phyloP scores from a whole-genome alignment of 208 protist species.

The Trypanosomatidae sp. region DNA sequence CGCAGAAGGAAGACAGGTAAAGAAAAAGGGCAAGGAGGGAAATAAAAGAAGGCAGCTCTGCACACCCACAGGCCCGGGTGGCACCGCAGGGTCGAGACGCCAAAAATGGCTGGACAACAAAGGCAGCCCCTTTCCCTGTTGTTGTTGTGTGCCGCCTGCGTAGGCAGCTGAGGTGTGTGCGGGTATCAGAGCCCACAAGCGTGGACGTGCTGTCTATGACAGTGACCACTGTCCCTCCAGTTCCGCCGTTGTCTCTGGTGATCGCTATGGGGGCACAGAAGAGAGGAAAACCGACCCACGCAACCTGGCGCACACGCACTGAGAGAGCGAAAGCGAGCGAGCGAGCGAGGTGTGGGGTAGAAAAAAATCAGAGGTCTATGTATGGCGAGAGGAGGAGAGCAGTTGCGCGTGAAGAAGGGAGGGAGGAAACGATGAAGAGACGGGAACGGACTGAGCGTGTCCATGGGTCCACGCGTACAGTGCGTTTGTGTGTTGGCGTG shows the following conservation, averaged over 20 bases:
- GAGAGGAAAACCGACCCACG: background rate
- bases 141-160: background rate
- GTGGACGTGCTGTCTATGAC: background rate
- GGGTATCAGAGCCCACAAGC: background rate
- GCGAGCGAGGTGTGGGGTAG: background rate
- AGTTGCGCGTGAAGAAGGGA: background rate
- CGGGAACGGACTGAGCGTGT: background rate
- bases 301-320: background rate
- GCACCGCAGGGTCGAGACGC: background rate
- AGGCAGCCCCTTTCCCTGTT: background rate
- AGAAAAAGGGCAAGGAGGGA: too few species aligned
- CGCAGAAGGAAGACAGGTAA: constrained; percentile 1
- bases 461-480: background rate
- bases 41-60: background rate
- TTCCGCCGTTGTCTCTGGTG: background rate
- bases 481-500: background rate
- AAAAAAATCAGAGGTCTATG: background rate
- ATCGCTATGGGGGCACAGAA: background rate
- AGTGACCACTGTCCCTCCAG: background rate
- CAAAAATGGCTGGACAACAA: background rate
- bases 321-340: background rate
- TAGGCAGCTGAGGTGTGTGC: background rate
- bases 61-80: background rate
- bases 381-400: background rate
- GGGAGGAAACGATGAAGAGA: background rate